Conservation (phyloP, 768 basidiomycete species). For the Boletus coccyginus region DNA sequence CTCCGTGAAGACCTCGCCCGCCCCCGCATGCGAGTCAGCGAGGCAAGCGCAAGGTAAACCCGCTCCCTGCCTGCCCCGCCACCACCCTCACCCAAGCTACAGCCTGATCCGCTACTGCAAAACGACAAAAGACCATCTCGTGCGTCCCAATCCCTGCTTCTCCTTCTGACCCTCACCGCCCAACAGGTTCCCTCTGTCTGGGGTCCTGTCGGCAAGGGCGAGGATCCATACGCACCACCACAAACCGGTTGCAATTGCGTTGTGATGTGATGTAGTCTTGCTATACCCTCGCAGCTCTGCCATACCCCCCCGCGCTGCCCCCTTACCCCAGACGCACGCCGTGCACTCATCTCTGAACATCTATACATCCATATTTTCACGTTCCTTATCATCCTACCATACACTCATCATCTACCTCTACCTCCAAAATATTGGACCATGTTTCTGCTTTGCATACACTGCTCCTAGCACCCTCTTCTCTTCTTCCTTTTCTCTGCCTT, state of each 20-base stretch:
- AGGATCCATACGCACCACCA: constrained; percentile 91
- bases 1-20: constrained; percentile 85
- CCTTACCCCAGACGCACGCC: constrained; percentile 6
- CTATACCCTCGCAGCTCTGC: constrained; percentile 32
- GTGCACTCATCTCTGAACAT: constrained; percentile 20
- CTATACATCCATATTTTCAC: constrained; percentile 21
- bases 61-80: not conserved
- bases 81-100: constrained; percentile 4
- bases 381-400: constrained; percentile 30
- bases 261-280: constrained; percentile 56
- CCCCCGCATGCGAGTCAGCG: constrained; percentile 88
- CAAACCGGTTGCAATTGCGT: constrained; percentile 68
- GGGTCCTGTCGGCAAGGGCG: constrained; percentile 85
- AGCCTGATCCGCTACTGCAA: constrained; percentile 95
- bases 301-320: constrained; percentile 27
- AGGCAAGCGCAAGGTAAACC: constrained; percentile 77
- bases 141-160: constrained; percentile 37
- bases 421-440: constrained; percentile 28
- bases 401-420: constrained; percentile 19
- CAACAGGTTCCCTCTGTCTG: constrained; percentile 86
- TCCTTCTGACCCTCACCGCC: not conserved
- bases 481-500: not conserved
- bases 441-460: constrained; percentile 27
- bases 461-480: constrained; percentile 5
- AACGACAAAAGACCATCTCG: constrained; percentile 86